These are phyloP conservation scores for Colletotrichum tofieldiae DNA, from an alignment of 2,329 filamentous ascomycete species.

Conservation along the genomic window DNA sequence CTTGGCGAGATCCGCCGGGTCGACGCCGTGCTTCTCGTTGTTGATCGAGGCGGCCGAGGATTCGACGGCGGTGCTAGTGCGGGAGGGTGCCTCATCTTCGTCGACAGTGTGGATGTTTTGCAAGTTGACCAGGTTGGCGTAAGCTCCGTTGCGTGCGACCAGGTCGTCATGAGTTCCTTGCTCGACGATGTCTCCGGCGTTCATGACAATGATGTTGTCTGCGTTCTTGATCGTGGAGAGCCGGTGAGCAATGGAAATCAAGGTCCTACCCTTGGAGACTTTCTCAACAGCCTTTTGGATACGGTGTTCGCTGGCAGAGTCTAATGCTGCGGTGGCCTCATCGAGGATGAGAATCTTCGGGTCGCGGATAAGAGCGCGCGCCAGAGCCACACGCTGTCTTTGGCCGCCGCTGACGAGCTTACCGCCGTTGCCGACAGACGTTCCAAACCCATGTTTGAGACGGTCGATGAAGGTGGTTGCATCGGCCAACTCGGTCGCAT, in stretches of 20 bases:
- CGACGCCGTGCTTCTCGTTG: slow-evolving; percentile 48
- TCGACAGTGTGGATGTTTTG: slow-evolving; percentile 56
- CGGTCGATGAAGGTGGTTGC: slow-evolving; percentile 69
- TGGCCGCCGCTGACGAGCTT: slow-evolving; percentile 73
- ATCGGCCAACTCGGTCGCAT: slow-evolving; percentile 72
- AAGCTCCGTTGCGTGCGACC: slow-evolving; percentile 65
- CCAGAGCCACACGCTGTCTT: slow-evolving; percentile 74
- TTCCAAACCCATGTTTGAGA: slow-evolving; percentile 69
- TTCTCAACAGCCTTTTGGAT: slow-evolving; percentile 66
- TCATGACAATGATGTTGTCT: slow-evolving; percentile 77
- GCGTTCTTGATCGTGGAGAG: slow-evolving; percentile 74
- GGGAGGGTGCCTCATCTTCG: slow-evolving; percentile 50
- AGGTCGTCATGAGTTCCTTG: slow-evolving; percentile 74
- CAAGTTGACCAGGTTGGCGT: slow-evolving; percentile 66
- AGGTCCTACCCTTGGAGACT: slow-evolving; percentile 67
- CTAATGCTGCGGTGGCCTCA: slow-evolving; percentile 74
- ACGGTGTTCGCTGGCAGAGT: slow-evolving; percentile 57
- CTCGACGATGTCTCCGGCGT: slow-evolving; percentile 72
- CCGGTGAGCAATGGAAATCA: slow-evolving; percentile 77
- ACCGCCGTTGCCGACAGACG: slow-evolving; percentile 68
- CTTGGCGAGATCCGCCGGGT: slow-evolving; percentile 21
- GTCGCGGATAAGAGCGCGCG: slow-evolving; percentile 72
- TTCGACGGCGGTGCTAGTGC: slow-evolving; percentile 50
- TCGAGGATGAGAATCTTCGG: slow-evolving; percentile 77
- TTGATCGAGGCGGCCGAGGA: slow-evolving; percentile 60